Evolutionary conservation across 2,329 filamentous ascomycete genomes (phyloP).

Genomic region (Onygena corvina): DNA sequence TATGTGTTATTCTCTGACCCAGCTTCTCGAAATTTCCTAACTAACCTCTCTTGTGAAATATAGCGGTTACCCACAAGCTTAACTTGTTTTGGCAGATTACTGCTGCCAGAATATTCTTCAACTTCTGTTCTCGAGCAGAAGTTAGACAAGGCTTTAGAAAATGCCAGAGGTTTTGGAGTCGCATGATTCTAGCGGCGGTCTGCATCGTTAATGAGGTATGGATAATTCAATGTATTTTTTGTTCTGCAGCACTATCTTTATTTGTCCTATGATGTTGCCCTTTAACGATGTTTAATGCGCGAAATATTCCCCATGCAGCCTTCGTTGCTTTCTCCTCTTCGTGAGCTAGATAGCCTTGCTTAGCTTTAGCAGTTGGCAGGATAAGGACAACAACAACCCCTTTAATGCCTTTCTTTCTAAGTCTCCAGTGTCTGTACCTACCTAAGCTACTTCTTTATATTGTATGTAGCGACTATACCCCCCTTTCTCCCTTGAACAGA

Average conservation of each 20-base stretch:
- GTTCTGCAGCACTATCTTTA: not conserved
- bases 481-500: no score
- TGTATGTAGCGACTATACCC: no score
- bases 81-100: slow-evolving; percentile 82
- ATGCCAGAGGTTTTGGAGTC: slow-evolving; percentile 80
- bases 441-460: no score
- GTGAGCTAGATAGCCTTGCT: not conserved
- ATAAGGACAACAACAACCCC: not conserved
- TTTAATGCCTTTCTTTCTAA: no score
- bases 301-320: not conserved
- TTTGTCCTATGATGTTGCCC: not conserved
- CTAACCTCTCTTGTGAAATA: slow-evolving; percentile 7
- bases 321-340: not conserved
- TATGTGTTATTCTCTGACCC: slow-evolving; percentile 19
- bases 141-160: slow-evolving; percentile 73
- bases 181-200: slow-evolving; percentile 37
- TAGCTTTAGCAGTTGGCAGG: not conserved
- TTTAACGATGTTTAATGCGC: not conserved
- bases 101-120: slow-evolving; percentile 70
- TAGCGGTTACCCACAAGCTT: slow-evolving; percentile 65
- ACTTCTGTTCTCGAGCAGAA: slow-evolving; percentile 60
- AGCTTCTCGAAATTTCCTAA: slow-evolving; percentile 10
- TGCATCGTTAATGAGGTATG: not conserved
- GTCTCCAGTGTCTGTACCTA: no score
- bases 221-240: not conserved